These are phyloP conservation scores for Saxophila tyrrhenica DNA, from an alignment of 495 filamentous ascomycete genomes.

Conservation along the genomic window DNA sequence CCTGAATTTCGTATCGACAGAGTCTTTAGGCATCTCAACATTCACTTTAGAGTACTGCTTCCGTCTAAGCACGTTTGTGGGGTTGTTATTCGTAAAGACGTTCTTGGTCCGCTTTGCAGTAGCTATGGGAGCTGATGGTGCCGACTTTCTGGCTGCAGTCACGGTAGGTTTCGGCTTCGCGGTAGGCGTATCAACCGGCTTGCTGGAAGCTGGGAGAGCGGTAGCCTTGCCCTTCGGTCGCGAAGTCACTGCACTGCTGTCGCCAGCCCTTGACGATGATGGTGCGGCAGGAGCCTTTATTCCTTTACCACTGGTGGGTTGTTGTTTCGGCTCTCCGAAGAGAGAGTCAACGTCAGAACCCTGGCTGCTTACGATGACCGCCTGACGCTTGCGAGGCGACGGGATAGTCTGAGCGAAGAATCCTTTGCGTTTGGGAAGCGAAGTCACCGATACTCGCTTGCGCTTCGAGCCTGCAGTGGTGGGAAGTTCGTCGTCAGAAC, in stretches of 20 bases:
- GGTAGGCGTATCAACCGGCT: not conserved
- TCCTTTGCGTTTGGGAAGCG: not conserved
- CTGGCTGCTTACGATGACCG: not conserved
- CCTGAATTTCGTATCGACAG: slow-evolving; percentile 1
- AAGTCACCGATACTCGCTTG: not conserved
- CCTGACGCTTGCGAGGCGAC: not conserved
- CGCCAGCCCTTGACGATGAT: not conserved
- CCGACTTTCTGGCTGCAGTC: not conserved
- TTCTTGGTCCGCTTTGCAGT: not conserved
- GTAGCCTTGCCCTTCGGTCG: not conserved
- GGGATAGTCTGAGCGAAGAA: not conserved
- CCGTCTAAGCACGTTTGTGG: not conserved
- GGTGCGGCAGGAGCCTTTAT: not conserved
- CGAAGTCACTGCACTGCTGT: not conserved
- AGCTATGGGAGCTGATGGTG: not conserved
- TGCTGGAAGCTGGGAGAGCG: not conserved
- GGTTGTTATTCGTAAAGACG: slow-evolving; percentile 5
- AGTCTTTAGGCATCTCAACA: slow-evolving; percentile 8
- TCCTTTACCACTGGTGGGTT: not conserved
- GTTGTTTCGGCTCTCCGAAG: too few species aligned
- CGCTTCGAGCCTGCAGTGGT: not conserved
- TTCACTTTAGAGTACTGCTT: slow-evolving; percentile 2
- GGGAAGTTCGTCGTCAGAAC: not conserved
- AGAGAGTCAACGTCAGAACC: not conserved
- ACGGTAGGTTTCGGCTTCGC: not conserved